These are phyloP conservation scores for Clitoria ternatea DNA, from an alignment of 306 rosid genomes.

Conservation along the genomic window DNA sequence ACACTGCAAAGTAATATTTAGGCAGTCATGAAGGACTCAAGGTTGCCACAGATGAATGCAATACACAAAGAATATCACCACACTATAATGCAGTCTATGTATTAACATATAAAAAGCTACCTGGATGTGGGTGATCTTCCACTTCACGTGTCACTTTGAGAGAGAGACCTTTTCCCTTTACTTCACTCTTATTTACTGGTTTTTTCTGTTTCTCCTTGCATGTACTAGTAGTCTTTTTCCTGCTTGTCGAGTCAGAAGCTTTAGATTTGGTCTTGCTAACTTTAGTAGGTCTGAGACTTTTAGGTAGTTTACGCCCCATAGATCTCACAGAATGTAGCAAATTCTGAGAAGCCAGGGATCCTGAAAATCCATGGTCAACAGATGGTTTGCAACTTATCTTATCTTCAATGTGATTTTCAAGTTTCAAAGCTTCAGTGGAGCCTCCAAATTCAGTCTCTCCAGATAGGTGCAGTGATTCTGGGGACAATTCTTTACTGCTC, in stretches of 20 bases:
- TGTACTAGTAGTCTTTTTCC: conserved; percentile 41
- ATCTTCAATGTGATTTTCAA: conserved; percentile 27
- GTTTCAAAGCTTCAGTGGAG: conserved; percentile 35
- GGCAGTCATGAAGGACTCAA: conserved; percentile 9
- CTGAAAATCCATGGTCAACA: conserved; percentile 31
- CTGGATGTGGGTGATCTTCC: conserved; percentile 49
- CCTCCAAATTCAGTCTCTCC: conserved; percentile 40
- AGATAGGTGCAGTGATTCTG: conserved; percentile 33
- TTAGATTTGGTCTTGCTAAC: conserved; percentile 45
- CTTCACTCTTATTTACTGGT: conserved; percentile 47
- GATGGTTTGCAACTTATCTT: conserved; percentile 35
- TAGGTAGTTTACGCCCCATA: conserved; percentile 54
- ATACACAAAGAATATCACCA: conserved; percentile 14
- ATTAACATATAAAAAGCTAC: conserved; percentile 36
- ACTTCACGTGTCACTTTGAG: conserved; percentile 30
- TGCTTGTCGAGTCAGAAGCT: conserved; percentile 46
- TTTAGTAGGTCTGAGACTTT: conserved; percentile 37
- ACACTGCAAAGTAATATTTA: conserved; percentile 7
- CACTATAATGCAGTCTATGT: conserved; percentile 2
- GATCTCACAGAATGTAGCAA: conserved; percentile 40
- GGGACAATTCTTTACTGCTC: conserved; percentile 37
- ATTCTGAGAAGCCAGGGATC: conserved; percentile 36
- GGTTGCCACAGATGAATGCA: conserved; percentile 7
- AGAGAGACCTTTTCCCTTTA: conserved; percentile 38
- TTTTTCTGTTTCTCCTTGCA: conserved; percentile 46